A percentile compares a stretch with the other conserved stretches of the same genome.
These are phyloP conservation scores for Maudiozyma turicensis DNA, from an alignment of 805 yeast genomes.

Conservation along the genomic window DNA sequence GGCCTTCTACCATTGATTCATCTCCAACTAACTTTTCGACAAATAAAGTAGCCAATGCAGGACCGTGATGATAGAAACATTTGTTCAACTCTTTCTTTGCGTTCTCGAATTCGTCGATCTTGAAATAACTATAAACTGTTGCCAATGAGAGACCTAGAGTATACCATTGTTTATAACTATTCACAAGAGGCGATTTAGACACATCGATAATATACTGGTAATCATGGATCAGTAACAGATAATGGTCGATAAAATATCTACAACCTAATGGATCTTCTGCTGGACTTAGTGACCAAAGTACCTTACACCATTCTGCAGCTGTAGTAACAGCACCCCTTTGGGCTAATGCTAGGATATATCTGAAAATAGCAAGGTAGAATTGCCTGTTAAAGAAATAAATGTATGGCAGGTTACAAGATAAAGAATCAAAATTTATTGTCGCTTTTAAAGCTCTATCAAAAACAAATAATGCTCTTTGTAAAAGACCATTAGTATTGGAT, in stretches of 20 bases:
- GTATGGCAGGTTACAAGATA: constrained; percentile 61
- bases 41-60: constrained; percentile 29
- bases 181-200: constrained; percentile 44
- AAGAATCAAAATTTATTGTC: constrained; percentile 45
- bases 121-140: constrained; percentile 49
- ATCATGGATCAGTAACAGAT: constrained; percentile 58
- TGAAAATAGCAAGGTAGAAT: constrained; percentile 62
- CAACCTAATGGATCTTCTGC: constrained; percentile 79
- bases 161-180: constrained; percentile 53
- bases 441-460: constrained; percentile 66
- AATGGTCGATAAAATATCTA: constrained; percentile 72
- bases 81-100: constrained; percentile 40
- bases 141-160: constrained; percentile 69
- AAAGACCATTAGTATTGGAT: constrained; percentile 54
- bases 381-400: constrained; percentile 68
- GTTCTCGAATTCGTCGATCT: constrained; percentile 30
- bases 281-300: constrained; percentile 60
- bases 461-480: constrained; percentile 69
- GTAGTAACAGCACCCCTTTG: constrained; percentile 71
- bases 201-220: constrained; percentile 52
- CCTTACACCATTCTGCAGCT: constrained; percentile 66
- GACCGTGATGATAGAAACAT: constrained; percentile 52
- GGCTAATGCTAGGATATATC: constrained; percentile 59
- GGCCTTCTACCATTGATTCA: constrained; percentile 4
- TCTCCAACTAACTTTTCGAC: constrained; percentile 21